Evolutionary conservation across 352 stramenopile species (phyloP).

Genomic region (Phytophthora uliginosa): DNA sequence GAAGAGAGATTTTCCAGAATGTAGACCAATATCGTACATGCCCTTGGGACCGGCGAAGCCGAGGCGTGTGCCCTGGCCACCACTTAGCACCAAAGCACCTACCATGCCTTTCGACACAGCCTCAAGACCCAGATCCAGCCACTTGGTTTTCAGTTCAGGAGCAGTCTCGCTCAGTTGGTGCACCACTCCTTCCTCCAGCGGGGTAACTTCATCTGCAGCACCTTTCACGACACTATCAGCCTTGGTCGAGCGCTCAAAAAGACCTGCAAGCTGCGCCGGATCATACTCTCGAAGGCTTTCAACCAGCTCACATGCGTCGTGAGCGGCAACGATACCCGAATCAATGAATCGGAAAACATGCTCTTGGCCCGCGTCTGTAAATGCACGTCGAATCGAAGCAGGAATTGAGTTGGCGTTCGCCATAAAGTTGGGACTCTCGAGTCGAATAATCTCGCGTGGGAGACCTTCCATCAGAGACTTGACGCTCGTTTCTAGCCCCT

Average conservation of each 20-base stretch:
- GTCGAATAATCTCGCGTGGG: constrained; percentile 42
- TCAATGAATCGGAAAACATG: constrained; percentile 68
- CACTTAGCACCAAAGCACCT: constrained; percentile 92
- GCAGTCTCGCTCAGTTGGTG: constrained; percentile 43
- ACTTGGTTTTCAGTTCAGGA: constrained; percentile 39
- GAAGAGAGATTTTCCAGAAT: constrained; percentile 94
- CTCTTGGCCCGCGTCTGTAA: constrained; percentile 45
- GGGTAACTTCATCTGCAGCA: constrained; percentile 39
- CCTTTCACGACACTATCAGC: constrained; percentile 31
- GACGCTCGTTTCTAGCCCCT: constrained; percentile 67
- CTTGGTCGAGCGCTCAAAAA: constrained; percentile 51
- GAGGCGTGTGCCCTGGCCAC: constrained; percentile 96
- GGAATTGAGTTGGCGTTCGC: constrained; percentile 44
- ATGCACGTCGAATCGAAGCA: constrained; percentile 42
- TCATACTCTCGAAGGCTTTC: constrained; percentile 47
- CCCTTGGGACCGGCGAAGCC: constrained; percentile 96
- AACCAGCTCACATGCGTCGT: constrained; percentile 47
- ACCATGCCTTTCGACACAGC: constrained; percentile 88
- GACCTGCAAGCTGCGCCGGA: constrained; percentile 38
- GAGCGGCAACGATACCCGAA: constrained; percentile 35
- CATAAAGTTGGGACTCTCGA: constrained; percentile 42
- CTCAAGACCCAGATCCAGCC: constrained; percentile 59
- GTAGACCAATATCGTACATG: constrained; percentile 94
- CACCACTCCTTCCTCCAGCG: constrained; percentile 53
- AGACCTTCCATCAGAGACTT: constrained; percentile 32